Percentiles rank a stretch among this genome's conserved stretches.
Evolutionary conservation across 345 rosid species (phyloP).

Genomic region (Melastoma malabathricum): DNA sequence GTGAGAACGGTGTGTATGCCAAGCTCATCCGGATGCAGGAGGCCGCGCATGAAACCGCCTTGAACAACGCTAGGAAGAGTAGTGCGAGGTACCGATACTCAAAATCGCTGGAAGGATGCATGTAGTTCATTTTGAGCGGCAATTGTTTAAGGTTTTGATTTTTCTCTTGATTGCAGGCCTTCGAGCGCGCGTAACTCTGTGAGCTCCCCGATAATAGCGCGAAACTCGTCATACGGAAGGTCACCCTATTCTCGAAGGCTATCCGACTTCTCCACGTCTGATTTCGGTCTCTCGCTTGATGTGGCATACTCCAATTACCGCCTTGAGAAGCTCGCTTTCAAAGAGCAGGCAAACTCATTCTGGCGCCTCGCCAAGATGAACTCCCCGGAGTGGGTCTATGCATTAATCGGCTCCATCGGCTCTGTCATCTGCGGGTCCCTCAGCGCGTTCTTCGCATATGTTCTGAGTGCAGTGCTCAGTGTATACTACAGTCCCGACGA

Average conservation of each 20-base stretch:
- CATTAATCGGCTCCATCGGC: constrained; percentile 78
- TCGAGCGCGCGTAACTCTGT: constrained; percentile 97
- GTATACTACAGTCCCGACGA: constrained; percentile 82
- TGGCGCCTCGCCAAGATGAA: constrained; percentile 98
- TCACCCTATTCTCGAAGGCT: constrained; percentile 92
- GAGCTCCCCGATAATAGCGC: constrained; percentile 89
- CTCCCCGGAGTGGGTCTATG: constrained; percentile 93
- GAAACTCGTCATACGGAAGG: constrained; percentile 91
- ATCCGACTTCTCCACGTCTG: constrained; percentile 97
- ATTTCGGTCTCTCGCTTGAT: constrained; percentile 83
- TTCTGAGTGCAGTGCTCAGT: constrained; percentile 84
- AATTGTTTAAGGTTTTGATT: neutral
- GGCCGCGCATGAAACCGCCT: constrained; percentile 86
- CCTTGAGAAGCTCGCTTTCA: constrained; percentile 75
- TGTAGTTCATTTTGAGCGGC: no score
- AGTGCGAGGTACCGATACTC: constrained; percentile 58
- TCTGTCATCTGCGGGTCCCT: constrained; percentile 84
- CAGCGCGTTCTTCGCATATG: constrained; percentile 92
- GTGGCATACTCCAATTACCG: constrained; percentile 60
- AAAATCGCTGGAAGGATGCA: no score
- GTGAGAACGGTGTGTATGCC: constrained; percentile 82
- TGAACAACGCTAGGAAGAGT: constrained; percentile 89
- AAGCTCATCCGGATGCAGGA: constrained; percentile 96
- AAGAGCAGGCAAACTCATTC: constrained; percentile 94
- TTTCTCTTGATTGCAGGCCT: constrained; percentile 47